Evolutionary conservation across 202 grass and related monocot species (phyloP).

Genomic region (Schoenoplectus triqueter): DNA sequence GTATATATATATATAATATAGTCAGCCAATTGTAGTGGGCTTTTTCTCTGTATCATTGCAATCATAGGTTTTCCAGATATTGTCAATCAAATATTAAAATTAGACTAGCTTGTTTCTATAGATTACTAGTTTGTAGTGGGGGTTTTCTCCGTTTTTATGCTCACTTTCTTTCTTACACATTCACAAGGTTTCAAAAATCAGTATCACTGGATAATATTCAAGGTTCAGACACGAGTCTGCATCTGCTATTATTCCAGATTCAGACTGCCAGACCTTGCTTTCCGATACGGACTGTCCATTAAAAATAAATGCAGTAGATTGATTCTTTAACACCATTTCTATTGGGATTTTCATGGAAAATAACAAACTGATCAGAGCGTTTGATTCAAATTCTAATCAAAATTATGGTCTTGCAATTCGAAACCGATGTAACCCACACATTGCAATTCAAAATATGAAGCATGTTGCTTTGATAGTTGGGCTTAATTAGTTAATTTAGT

Average conservation of each 20-base stretch:
- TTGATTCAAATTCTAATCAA: background rate
- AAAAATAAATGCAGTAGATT: background rate
- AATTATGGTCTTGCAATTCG: too few relatives aligned
- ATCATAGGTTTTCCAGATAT: conserved; percentile 37
- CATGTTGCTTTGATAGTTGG: background rate
- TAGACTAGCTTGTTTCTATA: conserved; percentile 32
- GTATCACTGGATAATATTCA: background rate
- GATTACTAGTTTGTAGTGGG: background rate
- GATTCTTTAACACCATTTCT: background rate
- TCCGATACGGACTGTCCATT: background rate
- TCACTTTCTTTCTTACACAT: background rate
- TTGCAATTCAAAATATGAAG: too few relatives aligned
- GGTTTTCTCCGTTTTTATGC: background rate
- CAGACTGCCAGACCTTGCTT: background rate
- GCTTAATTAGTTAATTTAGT: background rate
- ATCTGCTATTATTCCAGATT: background rate
- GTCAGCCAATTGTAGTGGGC: conserved; percentile 25
- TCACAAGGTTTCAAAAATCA: background rate
- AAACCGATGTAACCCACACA: too few relatives aligned
- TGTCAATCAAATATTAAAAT: conserved; percentile 35
- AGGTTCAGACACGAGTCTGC: background rate
- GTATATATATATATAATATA: conserved; percentile 29
- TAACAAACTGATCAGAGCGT: background rate
- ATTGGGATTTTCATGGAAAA: background rate
- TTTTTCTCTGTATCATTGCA: conserved; percentile 42